Conservation (phyloP, 2,329 filamentous ascomycete species). For the Diaporthe sp. region DNA sequence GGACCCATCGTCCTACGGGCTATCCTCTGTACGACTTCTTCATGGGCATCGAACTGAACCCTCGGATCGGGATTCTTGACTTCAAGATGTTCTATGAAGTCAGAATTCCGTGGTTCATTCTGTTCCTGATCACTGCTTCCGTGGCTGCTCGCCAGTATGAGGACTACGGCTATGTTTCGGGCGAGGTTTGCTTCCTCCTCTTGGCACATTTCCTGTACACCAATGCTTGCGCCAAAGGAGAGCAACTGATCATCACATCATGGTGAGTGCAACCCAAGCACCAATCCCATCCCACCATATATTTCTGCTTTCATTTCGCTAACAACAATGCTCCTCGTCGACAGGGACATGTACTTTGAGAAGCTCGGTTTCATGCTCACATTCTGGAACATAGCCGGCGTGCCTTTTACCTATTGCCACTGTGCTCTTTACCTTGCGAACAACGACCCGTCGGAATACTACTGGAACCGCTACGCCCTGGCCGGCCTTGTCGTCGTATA, state of each 20-base stretch:
- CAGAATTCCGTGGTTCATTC: conserved; percentile 87
- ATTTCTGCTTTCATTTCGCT: neutral
- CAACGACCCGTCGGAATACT: conserved; percentile 78
- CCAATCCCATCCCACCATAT: neutral
- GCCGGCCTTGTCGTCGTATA: conserved; percentile 73
- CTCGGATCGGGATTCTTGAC: conserved; percentile 83
- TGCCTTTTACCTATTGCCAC: conserved; percentile 86
- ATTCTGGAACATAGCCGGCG: conserved; percentile 89
- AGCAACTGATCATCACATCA: conserved; percentile 84
- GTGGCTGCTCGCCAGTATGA: conserved; percentile 83
- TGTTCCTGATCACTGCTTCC: conserved; percentile 78
- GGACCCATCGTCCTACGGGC: conserved; percentile 92
- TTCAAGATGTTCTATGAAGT: conserved; percentile 97
- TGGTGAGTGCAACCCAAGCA: conserved; percentile 56
- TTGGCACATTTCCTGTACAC: conserved; percentile 87
- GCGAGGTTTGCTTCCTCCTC: conserved; percentile 80
- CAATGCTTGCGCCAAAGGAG: conserved; percentile 86
- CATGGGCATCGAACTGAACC: conserved; percentile 90
- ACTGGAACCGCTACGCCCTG: conserved; percentile 75
- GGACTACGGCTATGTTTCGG: conserved; percentile 80
- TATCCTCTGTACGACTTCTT: conserved; percentile 88
- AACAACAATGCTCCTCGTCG: rapidly evolving
- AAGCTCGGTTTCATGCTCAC: conserved; percentile 93
- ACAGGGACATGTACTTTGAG: conserved; percentile 86
- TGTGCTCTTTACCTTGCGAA: conserved; percentile 85